These are phyloP conservation scores for Metarhizium sp. DNA, from an alignment of 2,329 filamentous ascomycete genomes.

Conservation along the genomic window DNA sequence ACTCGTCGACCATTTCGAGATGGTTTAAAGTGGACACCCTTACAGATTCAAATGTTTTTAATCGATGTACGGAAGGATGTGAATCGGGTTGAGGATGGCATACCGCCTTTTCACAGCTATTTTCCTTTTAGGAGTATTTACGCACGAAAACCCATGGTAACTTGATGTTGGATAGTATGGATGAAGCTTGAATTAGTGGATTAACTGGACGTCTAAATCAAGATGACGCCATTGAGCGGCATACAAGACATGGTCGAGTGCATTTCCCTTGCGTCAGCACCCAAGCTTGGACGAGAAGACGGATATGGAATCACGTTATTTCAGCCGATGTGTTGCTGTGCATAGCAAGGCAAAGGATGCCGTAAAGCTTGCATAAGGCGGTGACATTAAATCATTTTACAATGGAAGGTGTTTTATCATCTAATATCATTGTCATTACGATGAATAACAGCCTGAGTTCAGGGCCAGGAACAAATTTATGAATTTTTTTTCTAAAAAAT, in stretches of 20 bases:
- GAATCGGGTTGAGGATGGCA: slow-evolving; percentile 22
- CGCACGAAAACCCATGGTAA: slow-evolving; percentile 22
- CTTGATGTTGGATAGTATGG: not conserved
- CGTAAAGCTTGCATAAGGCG: no score
- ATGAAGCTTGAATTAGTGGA: not conserved
- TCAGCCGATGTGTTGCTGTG: no score
- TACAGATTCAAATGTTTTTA: slow-evolving; percentile 35
- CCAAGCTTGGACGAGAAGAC: no score
- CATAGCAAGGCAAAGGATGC: no score
- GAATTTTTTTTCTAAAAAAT: no score
- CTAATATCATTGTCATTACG: no score
- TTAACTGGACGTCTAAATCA: not conserved
- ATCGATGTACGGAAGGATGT: slow-evolving; percentile 30
- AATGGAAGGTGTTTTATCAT: no score
- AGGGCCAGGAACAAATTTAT: no score
- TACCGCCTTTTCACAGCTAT: slow-evolving; percentile 28
- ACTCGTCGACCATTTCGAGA: slow-evolving; percentile 28
- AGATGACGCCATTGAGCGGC: not conserved
- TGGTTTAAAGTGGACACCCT: slow-evolving; percentile 28
- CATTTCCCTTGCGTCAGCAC: no score
- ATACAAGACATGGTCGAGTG: not conserved
- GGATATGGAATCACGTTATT: no score
- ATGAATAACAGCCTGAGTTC: no score
- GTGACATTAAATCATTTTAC: no score
- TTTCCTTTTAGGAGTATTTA: slow-evolving; percentile 30